A percentile compares a stretch with the other conserved stretches of the same genome.
phyloP scores from a whole-genome alignment of 495 filamentous ascomycete genomes.

The Aspergillus ellipticus region DNA sequence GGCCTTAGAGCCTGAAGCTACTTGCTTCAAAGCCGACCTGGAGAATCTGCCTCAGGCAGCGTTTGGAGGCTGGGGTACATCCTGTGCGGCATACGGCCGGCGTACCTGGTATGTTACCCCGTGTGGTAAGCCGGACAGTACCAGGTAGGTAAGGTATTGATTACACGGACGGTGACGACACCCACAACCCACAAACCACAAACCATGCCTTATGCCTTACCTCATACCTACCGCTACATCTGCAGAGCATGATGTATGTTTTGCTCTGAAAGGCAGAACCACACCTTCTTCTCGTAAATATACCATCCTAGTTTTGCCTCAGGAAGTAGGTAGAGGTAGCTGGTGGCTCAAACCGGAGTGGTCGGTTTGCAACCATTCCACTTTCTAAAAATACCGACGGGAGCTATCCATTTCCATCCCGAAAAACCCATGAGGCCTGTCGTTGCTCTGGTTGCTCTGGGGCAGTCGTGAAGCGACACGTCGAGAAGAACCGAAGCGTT shows the following conservation, averaged over 20 bases:
- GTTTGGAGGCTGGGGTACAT: background rate
- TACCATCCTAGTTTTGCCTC: background rate
- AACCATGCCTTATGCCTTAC: background rate
- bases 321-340: too few relatives aligned
- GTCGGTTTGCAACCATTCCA: background rate
- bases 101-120: background rate
- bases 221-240: background rate
- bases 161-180: background rate
- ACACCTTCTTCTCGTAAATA: too few relatives aligned
- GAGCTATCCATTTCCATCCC: too few relatives aligned
- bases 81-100: background rate
- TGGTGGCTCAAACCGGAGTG: too few relatives aligned
- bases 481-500: slow-evolving; percentile 17
- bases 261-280: too few relatives aligned
- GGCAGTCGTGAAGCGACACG: slow-evolving; percentile 10
- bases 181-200: background rate
- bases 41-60: background rate
- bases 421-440: too few relatives aligned
- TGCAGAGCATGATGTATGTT: background rate
- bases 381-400: slow-evolving; percentile 4
- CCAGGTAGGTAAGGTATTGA: background rate
- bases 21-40: too few relatives aligned
- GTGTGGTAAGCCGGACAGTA: background rate
- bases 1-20: too few relatives aligned
- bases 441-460: background rate